Evolutionary conservation across 208 protist genomes (phyloP).

Genomic region (Ichthyophonus hoferi): DNA sequence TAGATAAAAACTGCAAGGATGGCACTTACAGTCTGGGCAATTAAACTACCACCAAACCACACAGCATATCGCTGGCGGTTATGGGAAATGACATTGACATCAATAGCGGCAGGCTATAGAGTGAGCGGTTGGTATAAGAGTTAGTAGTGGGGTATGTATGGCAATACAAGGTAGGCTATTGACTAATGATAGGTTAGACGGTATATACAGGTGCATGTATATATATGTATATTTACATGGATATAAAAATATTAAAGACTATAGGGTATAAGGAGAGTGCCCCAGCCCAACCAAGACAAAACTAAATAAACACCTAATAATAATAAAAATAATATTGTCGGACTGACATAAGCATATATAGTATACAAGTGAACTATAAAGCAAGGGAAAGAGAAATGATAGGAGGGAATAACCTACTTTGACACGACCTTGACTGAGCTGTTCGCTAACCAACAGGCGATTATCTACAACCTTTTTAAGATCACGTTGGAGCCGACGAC

Average conservation of each 20-base stretch:
- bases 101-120: constrained; percentile 60
- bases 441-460: constrained; percentile 54
- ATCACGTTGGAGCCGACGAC: constrained; percentile 73
- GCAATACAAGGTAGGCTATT: too few species aligned
- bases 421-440: constrained; percentile 60
- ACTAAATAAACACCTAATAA: too few species aligned
- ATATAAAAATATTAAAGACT: constrained; percentile 16
- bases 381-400: not conserved
- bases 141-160: too few species aligned
- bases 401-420: constrained; percentile 25
- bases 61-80: constrained; percentile 79
- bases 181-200: not conserved
- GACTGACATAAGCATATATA: too few species aligned
- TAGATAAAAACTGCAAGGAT: not conserved
- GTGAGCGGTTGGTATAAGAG: not conserved
- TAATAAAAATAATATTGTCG: too few species aligned
- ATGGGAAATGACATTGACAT: constrained; percentile 89
- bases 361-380: not conserved
- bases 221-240: not conserved
- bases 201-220: not conserved
- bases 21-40: constrained; percentile 72
- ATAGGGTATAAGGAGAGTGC: too few species aligned
- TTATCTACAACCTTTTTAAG: constrained; percentile 69
- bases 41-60: constrained; percentile 88
- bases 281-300: too few species aligned